phyloP scores from a whole-genome alignment of 495 filamentous ascomycete species.

The Tuber melanosporum region DNA sequence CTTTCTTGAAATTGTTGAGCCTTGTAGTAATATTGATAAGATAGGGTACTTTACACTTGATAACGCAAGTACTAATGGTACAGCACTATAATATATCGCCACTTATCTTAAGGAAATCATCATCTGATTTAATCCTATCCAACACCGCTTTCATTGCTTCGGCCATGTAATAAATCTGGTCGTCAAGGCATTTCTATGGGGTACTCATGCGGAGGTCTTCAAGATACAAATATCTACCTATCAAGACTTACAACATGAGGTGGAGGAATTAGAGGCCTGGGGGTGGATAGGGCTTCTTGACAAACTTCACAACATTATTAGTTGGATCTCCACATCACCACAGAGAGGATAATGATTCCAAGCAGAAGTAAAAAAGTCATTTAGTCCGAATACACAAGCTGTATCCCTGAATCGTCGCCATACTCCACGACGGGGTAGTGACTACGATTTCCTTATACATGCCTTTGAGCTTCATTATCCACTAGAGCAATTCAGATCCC shows the following conservation, averaged over 20 bases:
- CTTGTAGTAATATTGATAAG: too few relatives aligned
- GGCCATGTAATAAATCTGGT: conserved; percentile 30
- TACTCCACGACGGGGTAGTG: conserved; percentile 18
- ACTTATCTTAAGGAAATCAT: too few relatives aligned
- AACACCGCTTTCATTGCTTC: conserved; percentile 17
- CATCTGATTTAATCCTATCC: too few relatives aligned
- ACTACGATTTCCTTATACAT: conserved; percentile 1
- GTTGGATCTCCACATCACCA: conserved; percentile 3
- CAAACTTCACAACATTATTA: conserved; percentile 20
- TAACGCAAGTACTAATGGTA: too few relatives aligned
- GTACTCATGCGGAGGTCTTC: not conserved
- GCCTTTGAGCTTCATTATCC: conserved; percentile 7
- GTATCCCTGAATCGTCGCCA: not conserved
- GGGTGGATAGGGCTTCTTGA: conserved; percentile 16
- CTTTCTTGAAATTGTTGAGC: too few relatives aligned
- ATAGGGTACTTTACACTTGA: too few relatives aligned
- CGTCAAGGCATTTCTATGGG: conserved; percentile 28
- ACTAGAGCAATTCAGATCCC: not conserved
- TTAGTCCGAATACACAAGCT: not conserved
- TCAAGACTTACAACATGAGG: not conserved
- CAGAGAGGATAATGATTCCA: conserved; percentile 5
- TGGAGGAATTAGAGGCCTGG: too few relatives aligned
- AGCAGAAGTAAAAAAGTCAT: not conserved
- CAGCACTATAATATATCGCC: too few relatives aligned
- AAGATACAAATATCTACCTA: not conserved